Evolutionary conservation across 2,329 filamentous ascomycete species (phyloP).

Genomic region (Esteya vermicola): DNA sequence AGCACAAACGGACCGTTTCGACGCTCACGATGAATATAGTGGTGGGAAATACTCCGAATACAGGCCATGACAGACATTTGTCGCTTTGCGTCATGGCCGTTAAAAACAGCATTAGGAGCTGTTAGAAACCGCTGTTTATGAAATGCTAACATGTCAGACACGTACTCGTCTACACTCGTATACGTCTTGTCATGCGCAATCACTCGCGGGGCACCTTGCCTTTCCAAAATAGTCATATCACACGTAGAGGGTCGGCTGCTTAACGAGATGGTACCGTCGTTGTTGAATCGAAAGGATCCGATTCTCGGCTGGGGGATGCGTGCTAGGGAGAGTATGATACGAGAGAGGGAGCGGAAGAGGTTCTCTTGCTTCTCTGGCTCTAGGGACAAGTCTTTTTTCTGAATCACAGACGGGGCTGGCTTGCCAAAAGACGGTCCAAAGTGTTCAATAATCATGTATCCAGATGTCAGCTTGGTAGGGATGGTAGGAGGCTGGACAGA

Average conservation of each 20-base stretch:
- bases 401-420: neutral
- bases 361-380: neutral
- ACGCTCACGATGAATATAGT: neutral
- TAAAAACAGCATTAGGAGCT: constrained; percentile 12
- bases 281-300: constrained; percentile 14
- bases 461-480: no score
- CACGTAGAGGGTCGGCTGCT: constrained; percentile 7
- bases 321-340: constrained; percentile 15
- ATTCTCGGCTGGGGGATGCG: constrained; percentile 15
- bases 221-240: constrained; percentile 16
- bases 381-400: neutral
- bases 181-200: constrained; percentile 17
- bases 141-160: constrained; percentile 13
- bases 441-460: no score
- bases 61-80: neutral
- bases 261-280: constrained; percentile 11
- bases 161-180: constrained; percentile 14
- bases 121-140: constrained; percentile 14
- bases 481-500: no score
- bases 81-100: neutral
- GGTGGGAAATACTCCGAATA: neutral
- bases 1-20: constrained; percentile 14
- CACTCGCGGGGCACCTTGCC: constrained; percentile 15
- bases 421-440: no score
- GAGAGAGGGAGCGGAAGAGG: neutral